These are phyloP conservation scores for Gracilaria gracilis DNA, from an alignment of 23 red algal genomes.

Conservation along the genomic window DNA sequence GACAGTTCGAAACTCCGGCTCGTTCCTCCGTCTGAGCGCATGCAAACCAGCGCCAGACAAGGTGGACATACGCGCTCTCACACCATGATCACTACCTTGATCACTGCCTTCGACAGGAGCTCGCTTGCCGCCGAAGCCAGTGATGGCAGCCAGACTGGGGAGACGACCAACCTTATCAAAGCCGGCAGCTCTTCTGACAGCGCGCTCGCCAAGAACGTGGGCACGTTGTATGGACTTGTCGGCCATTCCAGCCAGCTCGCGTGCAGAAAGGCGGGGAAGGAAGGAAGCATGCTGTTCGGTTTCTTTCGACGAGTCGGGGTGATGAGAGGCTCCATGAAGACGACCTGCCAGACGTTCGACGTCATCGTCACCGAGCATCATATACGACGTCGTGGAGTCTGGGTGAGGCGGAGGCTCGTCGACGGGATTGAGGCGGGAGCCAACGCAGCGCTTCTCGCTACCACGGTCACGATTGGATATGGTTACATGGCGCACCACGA, in stretches of 20 bases:
- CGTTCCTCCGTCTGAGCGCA: conserved; percentile 1
- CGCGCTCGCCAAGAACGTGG: conserved; percentile 28
- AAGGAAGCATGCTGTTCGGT: not conserved
- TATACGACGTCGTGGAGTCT: conserved; percentile 34
- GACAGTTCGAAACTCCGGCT: conserved; percentile 46
- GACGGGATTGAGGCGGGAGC: conserved; percentile 24
- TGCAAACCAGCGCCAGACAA: conserved; percentile 10
- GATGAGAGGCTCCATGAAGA: not conserved
- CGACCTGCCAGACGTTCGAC: conserved; percentile 44
- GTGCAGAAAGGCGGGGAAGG: conserved; percentile 34
- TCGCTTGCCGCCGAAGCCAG: conserved; percentile 51
- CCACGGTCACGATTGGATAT: conserved; percentile 19
- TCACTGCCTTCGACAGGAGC: conserved; percentile 40
- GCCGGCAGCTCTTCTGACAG: conserved; percentile 34
- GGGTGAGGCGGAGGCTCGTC: conserved; percentile 10
- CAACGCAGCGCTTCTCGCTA: conserved; percentile 18
- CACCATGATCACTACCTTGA: not conserved
- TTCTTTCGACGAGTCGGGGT: not conserved
- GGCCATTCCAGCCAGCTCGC: conserved; percentile 45
- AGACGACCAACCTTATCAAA: conserved; percentile 26
- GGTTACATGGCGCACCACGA: too few species aligned
- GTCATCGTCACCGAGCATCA: conserved; percentile 49
- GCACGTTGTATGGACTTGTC: conserved; percentile 48
- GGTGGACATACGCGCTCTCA: conserved; percentile 3
- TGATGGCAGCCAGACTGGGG: conserved; percentile 40